These are phyloP conservation scores for Plantago rigida DNA, from an alignment of 305 asterid species.

Conservation along the genomic window DNA sequence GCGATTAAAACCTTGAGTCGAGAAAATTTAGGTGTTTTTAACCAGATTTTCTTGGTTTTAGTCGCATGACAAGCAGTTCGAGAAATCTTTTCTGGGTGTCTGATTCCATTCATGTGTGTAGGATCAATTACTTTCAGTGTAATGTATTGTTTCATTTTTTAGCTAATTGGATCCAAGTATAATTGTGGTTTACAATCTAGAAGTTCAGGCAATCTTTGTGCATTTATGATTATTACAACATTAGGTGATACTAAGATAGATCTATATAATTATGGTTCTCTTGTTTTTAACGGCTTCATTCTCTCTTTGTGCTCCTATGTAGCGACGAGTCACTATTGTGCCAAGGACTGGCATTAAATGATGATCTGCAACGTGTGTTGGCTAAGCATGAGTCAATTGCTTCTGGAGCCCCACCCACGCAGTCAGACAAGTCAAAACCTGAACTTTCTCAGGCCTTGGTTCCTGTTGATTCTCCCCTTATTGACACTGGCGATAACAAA, in stretches of 20 bases:
- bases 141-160: too few relatives aligned
- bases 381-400: conserved; percentile 83
- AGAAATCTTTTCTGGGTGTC: too few relatives aligned
- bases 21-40: too few relatives aligned
- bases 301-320: conserved; percentile 26
- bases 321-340: conserved; percentile 87
- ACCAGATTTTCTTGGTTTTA: too few relatives aligned
- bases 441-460: conserved; percentile 50
- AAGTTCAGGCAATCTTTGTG: not conserved
- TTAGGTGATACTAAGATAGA: conserved; percentile 6
- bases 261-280: conserved; percentile 6
- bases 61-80: too few relatives aligned
- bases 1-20: too few relatives aligned
- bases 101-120: too few relatives aligned
- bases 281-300: not conserved
- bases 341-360: conserved; percentile 83
- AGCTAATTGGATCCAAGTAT: too few relatives aligned
- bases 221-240: not conserved
- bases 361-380: conserved; percentile 79
- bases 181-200: too few relatives aligned
- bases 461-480: conserved; percentile 66
- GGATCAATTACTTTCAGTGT: too few relatives aligned
- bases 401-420: conserved; percentile 48
- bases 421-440: conserved; percentile 46
- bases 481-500: conserved; percentile 60